Evolutionary conservation across 331 rosid genomes (phyloP).

Genomic region (Acacia pycnantha): DNA sequence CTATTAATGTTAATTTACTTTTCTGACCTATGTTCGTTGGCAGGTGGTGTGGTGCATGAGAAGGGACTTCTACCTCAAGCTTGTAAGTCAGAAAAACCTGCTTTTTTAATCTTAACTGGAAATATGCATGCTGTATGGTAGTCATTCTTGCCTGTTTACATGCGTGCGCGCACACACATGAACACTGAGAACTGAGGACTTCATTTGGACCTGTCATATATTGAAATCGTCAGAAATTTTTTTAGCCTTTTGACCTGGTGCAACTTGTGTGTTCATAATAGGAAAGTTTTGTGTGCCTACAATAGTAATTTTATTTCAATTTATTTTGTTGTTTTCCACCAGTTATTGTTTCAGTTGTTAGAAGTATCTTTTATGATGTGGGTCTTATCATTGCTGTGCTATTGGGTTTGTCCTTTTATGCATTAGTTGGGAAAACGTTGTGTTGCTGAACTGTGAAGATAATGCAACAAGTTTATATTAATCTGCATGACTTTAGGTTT

Average conservation of each 20-base stretch:
- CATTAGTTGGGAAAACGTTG: background rate
- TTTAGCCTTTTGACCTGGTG: constrained; percentile 10
- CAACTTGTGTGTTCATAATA: background rate
- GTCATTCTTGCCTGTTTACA: constrained; percentile 1
- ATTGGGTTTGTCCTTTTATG: background rate
- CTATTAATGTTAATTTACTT: constrained; percentile 24
- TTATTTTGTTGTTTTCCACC: background rate
- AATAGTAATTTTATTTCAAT: constrained; percentile 2
- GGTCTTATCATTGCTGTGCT: background rate
- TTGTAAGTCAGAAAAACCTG: constrained; percentile 49
- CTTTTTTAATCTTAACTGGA: constrained; percentile 8
- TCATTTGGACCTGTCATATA: constrained; percentile 4
- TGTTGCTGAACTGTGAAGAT: constrained; percentile 9
- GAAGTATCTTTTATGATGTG: background rate
- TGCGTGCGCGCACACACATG: background rate
- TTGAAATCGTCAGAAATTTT: constrained; percentile 8
- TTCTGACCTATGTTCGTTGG: constrained; percentile 26
- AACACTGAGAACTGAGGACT: background rate
- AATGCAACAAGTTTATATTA: background rate
- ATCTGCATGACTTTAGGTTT: background rate
- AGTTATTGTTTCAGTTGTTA: background rate
- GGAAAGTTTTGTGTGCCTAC: background rate
- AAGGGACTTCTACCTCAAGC: constrained; percentile 88
- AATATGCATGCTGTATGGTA: background rate
- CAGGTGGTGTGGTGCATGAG: constrained; percentile 94